phyloP scores from a whole-genome alignment of 1,284 basidiomycete genomes.

The Pyrrhoderma lamaoense region DNA sequence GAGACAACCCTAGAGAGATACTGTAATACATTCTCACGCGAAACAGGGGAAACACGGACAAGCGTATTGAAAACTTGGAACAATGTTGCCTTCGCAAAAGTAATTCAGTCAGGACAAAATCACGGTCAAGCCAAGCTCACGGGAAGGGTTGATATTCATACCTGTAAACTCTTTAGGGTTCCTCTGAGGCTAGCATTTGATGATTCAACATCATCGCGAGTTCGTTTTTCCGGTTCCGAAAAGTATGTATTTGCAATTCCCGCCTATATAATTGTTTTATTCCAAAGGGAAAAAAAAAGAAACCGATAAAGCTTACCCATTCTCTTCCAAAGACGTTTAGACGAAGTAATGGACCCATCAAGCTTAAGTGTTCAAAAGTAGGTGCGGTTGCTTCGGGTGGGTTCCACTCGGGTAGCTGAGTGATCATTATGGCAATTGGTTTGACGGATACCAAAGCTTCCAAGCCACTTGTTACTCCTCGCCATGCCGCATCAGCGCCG shows the following conservation, averaged over 20 bases:
- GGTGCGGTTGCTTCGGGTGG: conserved; percentile 51
- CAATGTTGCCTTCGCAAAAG: conserved; percentile 50
- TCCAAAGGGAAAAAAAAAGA: too few relatives aligned
- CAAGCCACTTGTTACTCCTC: conserved; percentile 78
- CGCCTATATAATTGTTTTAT: conserved; percentile 44
- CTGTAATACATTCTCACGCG: conserved; percentile 79
- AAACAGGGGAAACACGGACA: conserved; percentile 73
- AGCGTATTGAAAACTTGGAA: conserved; percentile 89
- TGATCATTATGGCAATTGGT: conserved; percentile 74
- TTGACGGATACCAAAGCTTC: conserved; percentile 80
- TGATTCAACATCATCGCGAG: conserved; percentile 71
- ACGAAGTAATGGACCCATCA: conserved; percentile 78
- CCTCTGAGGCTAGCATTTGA: conserved; percentile 77
- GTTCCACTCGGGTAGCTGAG: conserved; percentile 65
- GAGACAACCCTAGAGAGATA: conserved; percentile 74
- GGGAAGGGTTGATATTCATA: conserved; percentile 25
- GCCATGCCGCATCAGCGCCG: conserved; percentile 72
- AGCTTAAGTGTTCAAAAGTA: conserved; percentile 53
- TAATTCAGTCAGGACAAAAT: neutral
- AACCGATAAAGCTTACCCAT: conserved; percentile 63
- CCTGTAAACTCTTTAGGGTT: conserved; percentile 78
- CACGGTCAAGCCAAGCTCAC: conserved; percentile 7
- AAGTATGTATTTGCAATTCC: conserved; percentile 75
- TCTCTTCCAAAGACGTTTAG: conserved; percentile 80
- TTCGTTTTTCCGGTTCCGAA: conserved; percentile 73